A percentile compares a stretch with the other conserved stretches of the same genome.
Evolutionary conservation across 345 rosid species (phyloP).

Genomic region (Erucastrum elatum): DNA sequence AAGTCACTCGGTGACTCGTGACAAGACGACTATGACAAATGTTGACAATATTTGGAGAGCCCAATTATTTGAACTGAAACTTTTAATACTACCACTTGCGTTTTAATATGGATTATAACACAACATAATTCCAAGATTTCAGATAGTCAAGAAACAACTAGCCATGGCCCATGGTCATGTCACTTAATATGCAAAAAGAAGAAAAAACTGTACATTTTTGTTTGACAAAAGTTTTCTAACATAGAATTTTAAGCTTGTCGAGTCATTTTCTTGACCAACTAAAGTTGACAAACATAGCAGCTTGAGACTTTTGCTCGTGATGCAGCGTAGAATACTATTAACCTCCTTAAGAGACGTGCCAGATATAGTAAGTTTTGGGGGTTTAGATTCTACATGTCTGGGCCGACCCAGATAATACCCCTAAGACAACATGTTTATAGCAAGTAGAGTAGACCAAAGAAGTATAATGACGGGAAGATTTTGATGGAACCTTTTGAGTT

Average conservation of each 20-base stretch:
- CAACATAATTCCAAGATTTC: not conserved
- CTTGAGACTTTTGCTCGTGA: not conserved
- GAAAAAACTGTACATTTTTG: not conserved
- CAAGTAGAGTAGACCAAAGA: not conserved
- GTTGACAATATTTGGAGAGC: not conserved
- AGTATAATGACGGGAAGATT: not conserved
- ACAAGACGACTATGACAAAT: not conserved
- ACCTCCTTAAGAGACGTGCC: not conserved
- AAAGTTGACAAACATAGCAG: not conserved
- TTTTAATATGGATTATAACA: not conserved
- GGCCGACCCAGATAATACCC: not conserved
- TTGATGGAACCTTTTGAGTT: slow-evolving; percentile 2
- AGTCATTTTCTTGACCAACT: not conserved
- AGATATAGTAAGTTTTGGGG: not conserved
- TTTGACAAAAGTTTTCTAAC: not conserved
- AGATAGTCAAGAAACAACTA: not conserved
- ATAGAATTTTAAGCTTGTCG: not conserved
- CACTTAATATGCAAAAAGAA: not conserved
- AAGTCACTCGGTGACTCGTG: not conserved
- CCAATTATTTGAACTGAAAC: not conserved
- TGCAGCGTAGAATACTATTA: not conserved
- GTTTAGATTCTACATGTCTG: too few species aligned
- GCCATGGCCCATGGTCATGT: not conserved
- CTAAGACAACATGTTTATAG: not conserved
- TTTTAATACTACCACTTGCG: not conserved